Base-by-base conservation (phyloP, 139 green algal species). In the Ettlia oleoabundans region DNA sequence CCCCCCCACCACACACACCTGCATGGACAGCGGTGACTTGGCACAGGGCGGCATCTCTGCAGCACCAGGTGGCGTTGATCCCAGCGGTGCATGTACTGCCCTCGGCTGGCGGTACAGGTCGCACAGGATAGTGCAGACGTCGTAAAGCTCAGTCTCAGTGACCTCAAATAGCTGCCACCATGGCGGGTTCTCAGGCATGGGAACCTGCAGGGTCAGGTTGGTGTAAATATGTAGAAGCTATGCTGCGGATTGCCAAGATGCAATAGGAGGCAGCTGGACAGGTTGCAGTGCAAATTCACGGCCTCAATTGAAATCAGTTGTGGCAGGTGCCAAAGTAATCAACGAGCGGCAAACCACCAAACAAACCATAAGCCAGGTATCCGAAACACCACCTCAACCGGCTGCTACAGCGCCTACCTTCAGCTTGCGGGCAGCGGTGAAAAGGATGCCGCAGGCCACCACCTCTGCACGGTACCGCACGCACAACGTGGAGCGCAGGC, bases 361-460 rank as follows among this genome's bases (percentile, higher is more conserved):
- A 58, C 47, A 24, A 58, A 58, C 47, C 47, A 58, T 10, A n/a
- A n/a, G n/a, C n/a, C 47, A 58, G 47, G 47, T 15, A 58, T 24
- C 47, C 47, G 47, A 58, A 10, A 10, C 47, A 15, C 47, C 47
- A 15, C 58, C 58, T 32, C 15, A 67, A 21, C 58, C 58, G 7
- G 24, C 19, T 37, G 22, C 24, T 67, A 28, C 42, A 42, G 42
- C 10, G n/a, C 69, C 30, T 51, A 80, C 73, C 73, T 80, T 40
- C n/a, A 68, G 73, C 73, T 61, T 80, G 55, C 96, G 80, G 0
- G 95, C 93, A 3, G 94, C 94, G 1, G 94, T 83, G 82, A 96
- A 98, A 73, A 99, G 96, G 37, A 93, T 88, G 30, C 92, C 96
- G 52, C 92, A 98, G 4, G 96, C 95, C 13, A 99, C 88, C 7